Conservation (phyloP, 768 basidiomycete genomes). For the Phylloporus sp. region DNA sequence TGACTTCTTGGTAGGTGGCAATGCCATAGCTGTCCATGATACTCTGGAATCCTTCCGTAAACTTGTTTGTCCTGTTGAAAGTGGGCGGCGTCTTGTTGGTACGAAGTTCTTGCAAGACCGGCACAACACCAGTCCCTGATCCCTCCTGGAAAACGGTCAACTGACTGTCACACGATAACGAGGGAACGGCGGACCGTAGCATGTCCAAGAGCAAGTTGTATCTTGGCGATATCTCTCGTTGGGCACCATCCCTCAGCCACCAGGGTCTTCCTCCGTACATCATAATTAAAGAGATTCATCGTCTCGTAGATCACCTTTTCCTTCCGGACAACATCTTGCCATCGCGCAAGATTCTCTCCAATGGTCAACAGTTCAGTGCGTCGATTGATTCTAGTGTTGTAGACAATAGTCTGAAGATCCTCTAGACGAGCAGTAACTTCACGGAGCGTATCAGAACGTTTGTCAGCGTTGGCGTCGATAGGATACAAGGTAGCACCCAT, state of each 20-base stretch:
- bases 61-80: constrained; percentile 91
- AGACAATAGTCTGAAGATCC: constrained; percentile 84
- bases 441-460: constrained; percentile 83
- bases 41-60: constrained; percentile 94
- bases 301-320: constrained; percentile 97
- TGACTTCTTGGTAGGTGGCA: constrained; percentile 92
- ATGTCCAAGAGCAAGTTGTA: constrained; percentile 83
- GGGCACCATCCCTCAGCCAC: constrained; percentile 99
- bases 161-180: background rate
- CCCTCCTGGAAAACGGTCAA: constrained; percentile 52
- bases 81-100: constrained; percentile 94
- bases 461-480: constrained; percentile 92
- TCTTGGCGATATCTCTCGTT: constrained; percentile 80
- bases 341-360: constrained; percentile 79
- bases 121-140: constrained; percentile 88
- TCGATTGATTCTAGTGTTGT: constrained; percentile 83
- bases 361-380: constrained; percentile 79
- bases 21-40: constrained; percentile 99
- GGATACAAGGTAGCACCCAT: constrained; percentile 98
- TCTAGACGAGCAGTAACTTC: constrained; percentile 88
- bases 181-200: constrained; percentile 62
- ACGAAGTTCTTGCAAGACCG: constrained; percentile 85
- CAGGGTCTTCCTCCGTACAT: constrained; percentile 88
- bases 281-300: constrained; percentile 93
- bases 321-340: constrained; percentile 92